Evolutionary conservation across 2,329 filamentous ascomycete species (phyloP), one percentile per base, ranked within the genome.

Genomic region (Pyricularia sp.): DNA sequence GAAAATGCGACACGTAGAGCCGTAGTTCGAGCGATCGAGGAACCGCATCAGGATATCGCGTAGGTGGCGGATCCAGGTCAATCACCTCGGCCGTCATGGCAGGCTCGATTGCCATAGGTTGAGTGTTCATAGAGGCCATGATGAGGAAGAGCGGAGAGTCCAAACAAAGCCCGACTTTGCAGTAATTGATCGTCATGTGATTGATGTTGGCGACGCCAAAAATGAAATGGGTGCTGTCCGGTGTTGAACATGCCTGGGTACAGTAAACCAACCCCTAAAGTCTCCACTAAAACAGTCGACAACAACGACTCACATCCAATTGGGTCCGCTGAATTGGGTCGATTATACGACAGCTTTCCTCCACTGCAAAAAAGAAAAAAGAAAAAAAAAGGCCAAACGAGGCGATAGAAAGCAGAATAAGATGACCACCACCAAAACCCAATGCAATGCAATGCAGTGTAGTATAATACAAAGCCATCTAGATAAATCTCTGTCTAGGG

Each of bases 1-100:
- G 78, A 68, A 85, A 83, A 71, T 90, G 88, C 0, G 87, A 90
- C 0, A 80, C 73, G 73, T 88, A 90, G 7, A 90, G 80, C 0
- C 79, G 74, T 42, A 69, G 31, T 5, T 69, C 64, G n/a, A 70
- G 61, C 1, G 68, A 42, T 4, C 36, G 17, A 17, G 69, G 68
- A 6, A 68, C 31, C 23, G 42, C 55, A 20, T 67, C 65, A n/a
- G 7, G 65, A 42, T 28, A 59, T 25, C 50, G 4, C n/a, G 20
- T 9, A 42, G 65, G 42, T 28, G 63, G 63, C 9, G 26, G 10
- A 25, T 65, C 63, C 12, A 31, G 23, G 14, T 26, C 63, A 10
- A 30, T 28, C 14, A 25, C 63, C 10, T 26, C 63, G 63, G 26
- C 26, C 23, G 63, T 28, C 63, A 65, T 65, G 28, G 4, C 9